Evolutionary conservation across 192 early-diverging fungal genomes (phyloP).

Genomic region (Geranomyces michiganensis): DNA sequence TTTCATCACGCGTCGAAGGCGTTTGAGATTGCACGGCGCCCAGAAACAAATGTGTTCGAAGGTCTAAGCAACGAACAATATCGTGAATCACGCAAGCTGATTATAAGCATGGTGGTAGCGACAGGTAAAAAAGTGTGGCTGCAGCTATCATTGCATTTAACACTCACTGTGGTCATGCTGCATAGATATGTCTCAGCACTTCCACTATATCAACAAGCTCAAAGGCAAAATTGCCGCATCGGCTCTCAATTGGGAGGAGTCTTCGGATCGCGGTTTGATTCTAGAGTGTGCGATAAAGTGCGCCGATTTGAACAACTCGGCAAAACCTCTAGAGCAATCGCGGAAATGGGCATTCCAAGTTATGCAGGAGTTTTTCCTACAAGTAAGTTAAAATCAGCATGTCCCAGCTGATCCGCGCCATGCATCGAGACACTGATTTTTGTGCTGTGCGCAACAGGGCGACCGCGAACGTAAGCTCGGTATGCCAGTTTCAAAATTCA

Average conservation of each 20-base stretch:
- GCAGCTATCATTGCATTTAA: neutral
- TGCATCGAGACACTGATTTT: too few species aligned
- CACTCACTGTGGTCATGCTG: too few species aligned
- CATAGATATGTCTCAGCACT: conserved; percentile 60
- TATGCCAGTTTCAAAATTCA: conserved; percentile 62
- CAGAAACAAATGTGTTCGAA: conserved; percentile 54
- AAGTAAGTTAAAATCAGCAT: conserved; percentile 45
- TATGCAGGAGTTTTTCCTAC: conserved; percentile 64
- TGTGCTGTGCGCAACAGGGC: conserved; percentile 36
- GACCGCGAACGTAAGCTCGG: conserved; percentile 55
- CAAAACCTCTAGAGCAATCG: conserved; percentile 47
- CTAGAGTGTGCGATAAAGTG: conserved; percentile 65
- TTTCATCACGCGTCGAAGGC: conserved; percentile 58
- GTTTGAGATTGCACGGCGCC: conserved; percentile 51
- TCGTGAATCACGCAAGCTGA: conserved; percentile 48
- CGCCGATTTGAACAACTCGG: conserved; percentile 61
- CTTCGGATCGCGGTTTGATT: conserved; percentile 46
- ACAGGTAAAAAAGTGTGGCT: conserved; percentile 45
- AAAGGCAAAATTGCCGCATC: conserved; percentile 57
- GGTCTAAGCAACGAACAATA: conserved; percentile 50
- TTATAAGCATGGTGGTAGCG: conserved; percentile 60
- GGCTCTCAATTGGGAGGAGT: conserved; percentile 51
- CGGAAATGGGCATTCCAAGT: conserved; percentile 53
- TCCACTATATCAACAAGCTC: conserved; percentile 63
- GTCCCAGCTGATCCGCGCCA: too few species aligned